These are phyloP conservation scores for Rhizophora mangle DNA, from an alignment of 345 rosid genomes.

Conservation along the genomic window DNA sequence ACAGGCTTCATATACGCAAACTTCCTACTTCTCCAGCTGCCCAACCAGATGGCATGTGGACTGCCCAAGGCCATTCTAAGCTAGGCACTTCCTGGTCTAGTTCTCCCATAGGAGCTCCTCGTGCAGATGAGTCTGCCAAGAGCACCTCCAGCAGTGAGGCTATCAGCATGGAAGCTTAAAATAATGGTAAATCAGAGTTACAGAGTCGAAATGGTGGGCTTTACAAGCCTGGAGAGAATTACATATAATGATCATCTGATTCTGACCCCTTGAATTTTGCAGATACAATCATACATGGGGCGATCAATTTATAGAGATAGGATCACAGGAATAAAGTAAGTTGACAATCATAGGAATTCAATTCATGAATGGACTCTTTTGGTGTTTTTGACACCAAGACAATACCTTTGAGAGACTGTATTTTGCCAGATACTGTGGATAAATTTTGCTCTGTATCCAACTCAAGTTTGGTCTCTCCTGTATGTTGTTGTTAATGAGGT, in stretches of 20 bases:
- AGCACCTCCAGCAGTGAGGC: slow-evolving; percentile 5
- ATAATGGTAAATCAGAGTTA: slow-evolving; percentile 22
- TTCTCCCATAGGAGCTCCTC: slow-evolving; percentile 15
- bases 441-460: too few species aligned
- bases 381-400: not conserved
- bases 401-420: not conserved
- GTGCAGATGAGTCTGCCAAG: slow-evolving; percentile 8
- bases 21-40: slow-evolving; percentile 13
- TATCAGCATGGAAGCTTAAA: slow-evolving; percentile 16
- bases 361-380: slow-evolving; percentile 5
- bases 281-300: slow-evolving; percentile 15
- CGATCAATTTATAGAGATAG: slow-evolving; percentile 11
- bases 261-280: slow-evolving; percentile 24
- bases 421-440: too few species aligned
- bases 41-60: slow-evolving; percentile 13
- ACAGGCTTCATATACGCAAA: slow-evolving; percentile 28
- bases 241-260: slow-evolving; percentile 16
- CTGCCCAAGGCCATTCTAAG: slow-evolving; percentile 5
- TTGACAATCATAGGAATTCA: not conserved
- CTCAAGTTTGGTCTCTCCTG: too few species aligned
- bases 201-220: slow-evolving; percentile 18
- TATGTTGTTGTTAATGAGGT: too few species aligned
- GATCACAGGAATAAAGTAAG: slow-evolving; percentile 13
- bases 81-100: slow-evolving; percentile 3
- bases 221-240: slow-evolving; percentile 8